Evolutionary conservation across 768 basidiomycete genomes (phyloP).

Genomic region (Tulasnella sp.): DNA sequence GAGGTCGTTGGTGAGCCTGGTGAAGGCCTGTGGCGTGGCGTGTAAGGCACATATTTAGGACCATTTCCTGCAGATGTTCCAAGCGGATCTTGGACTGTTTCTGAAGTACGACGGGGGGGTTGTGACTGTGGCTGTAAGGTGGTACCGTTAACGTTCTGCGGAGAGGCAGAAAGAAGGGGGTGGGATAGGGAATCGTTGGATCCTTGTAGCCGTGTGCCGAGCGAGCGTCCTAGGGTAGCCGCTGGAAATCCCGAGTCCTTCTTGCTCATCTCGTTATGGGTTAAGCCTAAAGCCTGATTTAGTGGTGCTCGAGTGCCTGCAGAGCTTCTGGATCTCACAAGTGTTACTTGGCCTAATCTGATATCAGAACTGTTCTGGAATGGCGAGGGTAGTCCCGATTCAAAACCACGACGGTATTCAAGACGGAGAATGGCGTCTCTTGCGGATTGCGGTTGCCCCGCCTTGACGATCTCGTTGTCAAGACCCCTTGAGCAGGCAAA

Average conservation of each 20-base stretch:
- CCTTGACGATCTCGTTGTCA: too few relatives aligned
- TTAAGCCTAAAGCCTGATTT: neutral
- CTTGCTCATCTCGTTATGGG: neutral
- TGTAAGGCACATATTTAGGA: constrained; percentile 65
- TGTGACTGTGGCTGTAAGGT: neutral
- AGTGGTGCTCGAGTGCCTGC: too few relatives aligned
- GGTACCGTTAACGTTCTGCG: neutral
- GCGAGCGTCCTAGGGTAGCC: neutral
- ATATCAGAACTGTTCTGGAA: too few relatives aligned
- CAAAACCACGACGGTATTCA: too few relatives aligned
- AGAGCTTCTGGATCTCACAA: too few relatives aligned
- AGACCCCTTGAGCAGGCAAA: too few relatives aligned
- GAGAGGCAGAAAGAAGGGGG: constrained; percentile 1
- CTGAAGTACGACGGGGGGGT: neutral
- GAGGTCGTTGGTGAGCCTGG: constrained; percentile 36
- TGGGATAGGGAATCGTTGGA: neutral
- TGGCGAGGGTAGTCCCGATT: too few relatives aligned
- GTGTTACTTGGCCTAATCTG: too few relatives aligned
- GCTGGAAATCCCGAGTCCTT: neutral
- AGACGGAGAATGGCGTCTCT: too few relatives aligned
- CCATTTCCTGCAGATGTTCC: constrained; percentile 20
- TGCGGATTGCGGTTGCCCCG: too few relatives aligned
- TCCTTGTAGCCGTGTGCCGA: neutral
- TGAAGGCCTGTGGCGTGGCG: constrained; percentile 47
- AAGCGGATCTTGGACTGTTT: constrained; percentile 9